Conservation (phyloP, 441 rosid species). For the Populus trichocarpa region DNA sequence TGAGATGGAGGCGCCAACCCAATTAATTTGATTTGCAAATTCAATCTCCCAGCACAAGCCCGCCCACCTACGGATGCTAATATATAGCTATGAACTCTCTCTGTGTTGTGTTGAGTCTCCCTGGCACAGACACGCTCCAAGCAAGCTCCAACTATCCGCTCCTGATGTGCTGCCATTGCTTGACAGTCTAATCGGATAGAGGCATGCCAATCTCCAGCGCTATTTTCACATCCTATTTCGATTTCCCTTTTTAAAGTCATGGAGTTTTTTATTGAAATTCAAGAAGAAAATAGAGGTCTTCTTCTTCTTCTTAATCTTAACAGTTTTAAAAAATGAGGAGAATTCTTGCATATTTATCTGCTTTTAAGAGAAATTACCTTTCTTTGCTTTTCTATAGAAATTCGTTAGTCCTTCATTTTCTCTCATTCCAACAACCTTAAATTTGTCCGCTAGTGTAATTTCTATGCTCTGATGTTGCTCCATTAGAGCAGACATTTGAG, state of each 20-base stretch:
- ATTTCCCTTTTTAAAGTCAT: neutral
- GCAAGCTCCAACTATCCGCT: neutral
- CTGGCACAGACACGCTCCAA: neutral
- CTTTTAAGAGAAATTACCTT: neutral
- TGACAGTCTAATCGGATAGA: neutral
- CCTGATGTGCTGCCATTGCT: neutral
- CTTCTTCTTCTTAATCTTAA: neutral
- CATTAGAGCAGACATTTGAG: neutral
- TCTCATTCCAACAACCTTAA: neutral
- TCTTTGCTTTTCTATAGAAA: neutral
- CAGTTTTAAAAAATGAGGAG: slow-evolving; percentile 10
- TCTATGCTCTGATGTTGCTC: slow-evolving; percentile 24
- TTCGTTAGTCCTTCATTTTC: neutral
- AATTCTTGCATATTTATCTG: slow-evolving; percentile 1
- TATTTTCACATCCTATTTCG: neutral
- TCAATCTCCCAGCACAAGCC: no score
- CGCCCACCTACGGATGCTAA: no score
- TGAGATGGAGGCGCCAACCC: no score
- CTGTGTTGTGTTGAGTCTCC: neutral
- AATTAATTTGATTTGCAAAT: no score
- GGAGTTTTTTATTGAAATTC: neutral
- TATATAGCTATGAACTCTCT: no score
- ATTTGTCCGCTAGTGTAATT: neutral
- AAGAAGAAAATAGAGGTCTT: neutral
- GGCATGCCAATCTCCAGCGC: neutral